Percentiles rank a stretch among this genome's conserved stretches.
These are phyloP conservation scores for Vicia sativa DNA, from an alignment of 306 rosid genomes.

Conservation along the genomic window DNA sequence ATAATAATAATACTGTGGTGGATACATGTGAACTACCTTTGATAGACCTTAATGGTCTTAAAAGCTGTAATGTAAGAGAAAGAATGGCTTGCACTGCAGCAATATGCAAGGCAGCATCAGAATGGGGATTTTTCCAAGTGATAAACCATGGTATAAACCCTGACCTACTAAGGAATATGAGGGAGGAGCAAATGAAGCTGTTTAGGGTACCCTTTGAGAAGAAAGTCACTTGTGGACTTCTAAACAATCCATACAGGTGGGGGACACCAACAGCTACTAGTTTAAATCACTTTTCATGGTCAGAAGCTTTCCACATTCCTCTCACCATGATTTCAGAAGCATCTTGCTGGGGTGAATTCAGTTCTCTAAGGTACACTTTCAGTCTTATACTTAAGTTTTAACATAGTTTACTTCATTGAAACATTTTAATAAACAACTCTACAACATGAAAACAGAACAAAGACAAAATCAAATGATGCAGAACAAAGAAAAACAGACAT, in stretches of 20 bases:
- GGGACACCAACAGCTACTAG: conserved; percentile 77
- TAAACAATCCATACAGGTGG: conserved; percentile 80
- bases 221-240: conserved; percentile 60
- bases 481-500: conserved; percentile 14
- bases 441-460: conserved; percentile 29
- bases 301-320: conserved; percentile 97
- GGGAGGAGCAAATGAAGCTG: conserved; percentile 66
- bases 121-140: conserved; percentile 92
- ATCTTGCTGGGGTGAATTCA: conserved; percentile 69
- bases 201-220: conserved; percentile 66
- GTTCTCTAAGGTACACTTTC: conserved; percentile 59
- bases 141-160: conserved; percentile 76
- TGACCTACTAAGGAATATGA: conserved; percentile 61
- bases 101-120: conserved; percentile 70
- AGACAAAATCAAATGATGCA: neutral
- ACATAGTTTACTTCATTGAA: conserved; percentile 14
- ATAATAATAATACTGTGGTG: conserved; percentile 31
- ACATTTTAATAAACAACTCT: conserved; percentile 10
- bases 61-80: conserved; percentile 44
- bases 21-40: conserved; percentile 74
- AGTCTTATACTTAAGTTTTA: conserved; percentile 4
- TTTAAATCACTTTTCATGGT: conserved; percentile 79
- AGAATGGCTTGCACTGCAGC: conserved; percentile 58
- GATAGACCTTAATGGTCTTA: conserved; percentile 71
- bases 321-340: conserved; percentile 70